A percentile compares a stretch with the other conserved stretches of the same genome.
phyloP scores from a whole-genome alignment of 192 early-diverging fungal genomes.

The Rhizophagus clarus region DNA sequence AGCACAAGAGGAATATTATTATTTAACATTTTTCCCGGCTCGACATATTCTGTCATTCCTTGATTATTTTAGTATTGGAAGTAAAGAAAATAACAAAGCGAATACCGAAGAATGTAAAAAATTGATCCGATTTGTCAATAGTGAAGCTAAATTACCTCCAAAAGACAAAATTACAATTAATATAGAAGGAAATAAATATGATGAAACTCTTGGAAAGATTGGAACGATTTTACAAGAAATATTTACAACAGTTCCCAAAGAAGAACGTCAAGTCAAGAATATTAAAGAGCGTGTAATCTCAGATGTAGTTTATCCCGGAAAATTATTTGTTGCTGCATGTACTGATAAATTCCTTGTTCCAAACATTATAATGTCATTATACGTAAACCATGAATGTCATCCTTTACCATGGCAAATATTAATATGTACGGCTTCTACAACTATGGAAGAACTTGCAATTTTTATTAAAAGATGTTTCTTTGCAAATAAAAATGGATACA shows the following conservation, averaged over 20 bases:
- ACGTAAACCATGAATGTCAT: conserved; percentile 25
- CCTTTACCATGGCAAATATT: conserved; percentile 31
- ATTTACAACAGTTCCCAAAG: not conserved
- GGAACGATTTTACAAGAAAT: not conserved
- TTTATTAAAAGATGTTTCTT: conserved; percentile 34
- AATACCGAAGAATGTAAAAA: conserved; percentile 11
- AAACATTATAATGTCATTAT: conserved; percentile 32
- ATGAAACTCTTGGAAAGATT: not conserved
- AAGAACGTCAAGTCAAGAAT: not conserved
- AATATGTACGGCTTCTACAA: conserved; percentile 32
- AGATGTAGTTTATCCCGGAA: conserved; percentile 23
- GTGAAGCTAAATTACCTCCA: conserved; percentile 8
- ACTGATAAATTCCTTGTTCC: conserved; percentile 26
- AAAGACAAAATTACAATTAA: not conserved
- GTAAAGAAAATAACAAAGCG: not conserved
- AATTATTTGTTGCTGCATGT: conserved; percentile 35
- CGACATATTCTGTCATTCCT: conserved; percentile 30
- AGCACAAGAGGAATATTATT: conserved; percentile 32
- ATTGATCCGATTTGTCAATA: conserved; percentile 23
- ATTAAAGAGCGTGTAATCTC: not conserved
- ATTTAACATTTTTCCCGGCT: conserved; percentile 31
- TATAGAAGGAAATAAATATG: not conserved
- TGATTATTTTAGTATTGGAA: conserved; percentile 23
- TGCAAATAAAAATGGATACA: conserved; percentile 20
- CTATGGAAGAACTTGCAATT: conserved; percentile 30